Percentiles rank a stretch among this genome's conserved stretches.
Evolutionary conservation across 768 basidiomycete species (phyloP).

Genomic region (Brasilioporus rufonigricans): DNA sequence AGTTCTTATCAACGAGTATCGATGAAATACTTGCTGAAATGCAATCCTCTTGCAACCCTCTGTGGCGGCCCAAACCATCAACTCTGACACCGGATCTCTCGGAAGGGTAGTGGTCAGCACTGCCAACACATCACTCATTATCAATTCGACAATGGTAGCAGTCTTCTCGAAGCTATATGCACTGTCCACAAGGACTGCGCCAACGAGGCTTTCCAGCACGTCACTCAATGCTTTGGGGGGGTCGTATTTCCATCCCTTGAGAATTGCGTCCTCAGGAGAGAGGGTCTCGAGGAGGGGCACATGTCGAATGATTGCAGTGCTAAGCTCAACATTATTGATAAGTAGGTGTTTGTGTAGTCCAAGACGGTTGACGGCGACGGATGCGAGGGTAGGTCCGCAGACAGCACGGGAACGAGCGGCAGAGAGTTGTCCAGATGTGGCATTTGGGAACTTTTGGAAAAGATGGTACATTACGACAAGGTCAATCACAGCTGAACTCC

Average conservation of each 20-base stretch:
- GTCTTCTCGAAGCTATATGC: slow-evolving; percentile 72
- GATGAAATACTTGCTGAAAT: slow-evolving; percentile 40
- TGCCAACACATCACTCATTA: slow-evolving; percentile 67
- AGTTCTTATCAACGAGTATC: neutral
- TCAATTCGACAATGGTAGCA: slow-evolving; percentile 52
- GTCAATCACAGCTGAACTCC: slow-evolving; percentile 58
- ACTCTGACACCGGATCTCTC: slow-evolving; percentile 69
- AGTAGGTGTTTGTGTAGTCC: slow-evolving; percentile 68
- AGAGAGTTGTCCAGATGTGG: slow-evolving; percentile 76
- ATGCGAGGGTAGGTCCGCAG: slow-evolving; percentile 72
- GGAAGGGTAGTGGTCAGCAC: slow-evolving; percentile 57
- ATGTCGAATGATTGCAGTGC: slow-evolving; percentile 57
- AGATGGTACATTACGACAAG: slow-evolving; percentile 72
- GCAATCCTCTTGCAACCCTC: slow-evolving; percentile 53
- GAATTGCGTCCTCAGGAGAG: slow-evolving; percentile 59
- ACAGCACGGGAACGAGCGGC: slow-evolving; percentile 68
- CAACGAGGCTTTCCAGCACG: slow-evolving; percentile 80
- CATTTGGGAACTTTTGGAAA: slow-evolving; percentile 63
- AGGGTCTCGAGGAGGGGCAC: slow-evolving; percentile 57
- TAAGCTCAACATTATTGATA: slow-evolving; percentile 66
- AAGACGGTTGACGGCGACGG: slow-evolving; percentile 62
- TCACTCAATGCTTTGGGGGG: slow-evolving; percentile 87
- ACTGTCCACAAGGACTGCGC: slow-evolving; percentile 80
- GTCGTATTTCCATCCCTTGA: slow-evolving; percentile 75
- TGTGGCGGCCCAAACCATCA: slow-evolving; percentile 64